Conservation (phyloP, 1,284 basidiomycete genomes). For the Puccinia coronata region DNA sequence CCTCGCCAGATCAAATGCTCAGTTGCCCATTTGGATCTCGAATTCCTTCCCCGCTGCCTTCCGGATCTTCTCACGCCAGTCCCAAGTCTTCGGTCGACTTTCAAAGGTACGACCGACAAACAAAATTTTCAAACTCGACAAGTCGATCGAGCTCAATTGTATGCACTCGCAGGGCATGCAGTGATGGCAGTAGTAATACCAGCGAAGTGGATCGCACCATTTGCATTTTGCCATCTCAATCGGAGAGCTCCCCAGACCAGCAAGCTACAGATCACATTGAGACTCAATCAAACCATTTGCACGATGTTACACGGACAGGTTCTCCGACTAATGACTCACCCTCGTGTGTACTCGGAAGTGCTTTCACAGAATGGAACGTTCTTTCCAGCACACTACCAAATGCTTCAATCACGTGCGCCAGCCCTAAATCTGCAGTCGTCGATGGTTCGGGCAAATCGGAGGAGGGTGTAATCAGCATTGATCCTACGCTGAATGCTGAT, state of each 20-base stretch:
- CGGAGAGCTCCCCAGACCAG: conserved; percentile 12
- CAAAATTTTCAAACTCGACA: conserved; percentile 24
- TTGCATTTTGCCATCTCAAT: conserved; percentile 25
- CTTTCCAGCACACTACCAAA: conserved; percentile 31
- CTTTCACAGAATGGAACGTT: conserved; percentile 50
- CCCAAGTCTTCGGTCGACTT: conserved; percentile 24
- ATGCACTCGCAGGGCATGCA: conserved; percentile 11
- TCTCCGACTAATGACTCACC: conserved; percentile 52
- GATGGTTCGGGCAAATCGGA: conserved; percentile 47
- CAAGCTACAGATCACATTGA: neutral
- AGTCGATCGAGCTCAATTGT: conserved; percentile 39
- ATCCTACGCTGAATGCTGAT: conserved; percentile 43
- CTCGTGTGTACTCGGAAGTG: conserved; percentile 58
- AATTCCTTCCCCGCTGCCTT: conserved; percentile 1
- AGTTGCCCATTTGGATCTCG: conserved; percentile 20
- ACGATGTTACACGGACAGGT: conserved; percentile 1
- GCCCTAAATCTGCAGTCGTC: conserved; percentile 51
- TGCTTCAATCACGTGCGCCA: conserved; percentile 51
- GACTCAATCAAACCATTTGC: neutral
- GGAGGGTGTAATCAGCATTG: conserved; percentile 16
- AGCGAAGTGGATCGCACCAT: conserved; percentile 19
- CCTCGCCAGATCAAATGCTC: conserved; percentile 29
- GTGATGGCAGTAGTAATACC: conserved; percentile 24
- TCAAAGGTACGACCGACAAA: neutral
- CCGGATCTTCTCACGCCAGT: conserved; percentile 31